Evolutionary conservation across 495 filamentous ascomycete genomes (phyloP).

Genomic region (Talaromyces nanjingensis): DNA sequence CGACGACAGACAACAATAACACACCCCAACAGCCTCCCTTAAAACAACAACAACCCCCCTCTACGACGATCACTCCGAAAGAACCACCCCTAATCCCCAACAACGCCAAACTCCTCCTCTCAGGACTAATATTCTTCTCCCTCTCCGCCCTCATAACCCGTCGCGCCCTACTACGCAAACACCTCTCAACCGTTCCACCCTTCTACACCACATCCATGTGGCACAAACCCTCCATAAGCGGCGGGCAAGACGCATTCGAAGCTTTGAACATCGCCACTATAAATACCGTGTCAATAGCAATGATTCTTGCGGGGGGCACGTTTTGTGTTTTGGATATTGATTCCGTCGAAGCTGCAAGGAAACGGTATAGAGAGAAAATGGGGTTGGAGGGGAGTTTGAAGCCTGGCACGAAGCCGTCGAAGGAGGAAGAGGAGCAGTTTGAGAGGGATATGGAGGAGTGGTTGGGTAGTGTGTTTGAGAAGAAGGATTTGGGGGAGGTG

Average conservation of each 20-base stretch:
- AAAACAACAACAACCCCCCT: background rate
- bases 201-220: conserved; percentile 56
- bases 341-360: conserved; percentile 59
- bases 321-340: conserved; percentile 68
- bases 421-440: conserved; percentile 45
- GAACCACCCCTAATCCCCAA: conserved; percentile 14
- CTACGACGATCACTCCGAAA: too few relatives aligned
- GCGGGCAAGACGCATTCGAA: conserved; percentile 62
- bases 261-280: conserved; percentile 79
- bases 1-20: conserved; percentile 6
- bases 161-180: conserved; percentile 53
- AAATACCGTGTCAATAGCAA: conserved; percentile 62
- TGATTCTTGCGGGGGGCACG: conserved; percentile 60
- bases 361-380: background rate
- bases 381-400: conserved; percentile 27
- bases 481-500: conserved; percentile 41
- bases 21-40: conserved; percentile 2
- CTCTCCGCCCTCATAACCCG: conserved; percentile 65
- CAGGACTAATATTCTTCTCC: conserved; percentile 64
- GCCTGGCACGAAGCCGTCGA: conserved; percentile 4
- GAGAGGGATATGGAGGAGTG: conserved; percentile 68
- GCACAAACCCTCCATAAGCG: conserved; percentile 39
- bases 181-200: conserved; percentile 46
- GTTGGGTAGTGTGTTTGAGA: conserved; percentile 54
- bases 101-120: conserved; percentile 53